These are phyloP conservation scores for Solanum neorickii DNA, from an alignment of 257 asterid species.

Conservation along the genomic window DNA sequence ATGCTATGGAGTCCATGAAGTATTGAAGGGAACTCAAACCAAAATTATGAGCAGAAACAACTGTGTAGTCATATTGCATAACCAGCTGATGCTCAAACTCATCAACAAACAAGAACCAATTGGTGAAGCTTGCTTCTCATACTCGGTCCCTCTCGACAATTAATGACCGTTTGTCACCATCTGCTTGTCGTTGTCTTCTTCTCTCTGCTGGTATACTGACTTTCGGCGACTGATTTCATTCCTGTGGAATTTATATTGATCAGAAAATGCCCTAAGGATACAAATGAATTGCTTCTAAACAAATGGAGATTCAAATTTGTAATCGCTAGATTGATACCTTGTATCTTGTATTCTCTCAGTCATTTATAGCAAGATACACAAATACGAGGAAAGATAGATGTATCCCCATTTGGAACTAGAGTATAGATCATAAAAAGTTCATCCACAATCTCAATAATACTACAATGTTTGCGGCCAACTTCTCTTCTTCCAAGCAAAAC, in stretches of 20 bases:
- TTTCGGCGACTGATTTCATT: slow-evolving; percentile 10
- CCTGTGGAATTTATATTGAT: not conserved
- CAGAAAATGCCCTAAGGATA: not conserved
- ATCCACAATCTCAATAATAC: not conserved
- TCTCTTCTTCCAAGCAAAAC: not conserved
- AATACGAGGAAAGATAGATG: not conserved
- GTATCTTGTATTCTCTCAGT: not conserved
- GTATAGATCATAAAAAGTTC: not conserved
- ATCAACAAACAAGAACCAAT: not conserved
- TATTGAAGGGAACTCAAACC: not conserved
- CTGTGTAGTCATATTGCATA: not conserved
- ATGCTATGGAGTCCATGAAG: not conserved
- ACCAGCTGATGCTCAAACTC: not conserved
- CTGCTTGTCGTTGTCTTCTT: slow-evolving; percentile 1
- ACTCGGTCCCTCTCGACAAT: not conserved
- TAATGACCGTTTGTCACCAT: not conserved
- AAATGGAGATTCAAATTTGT: not conserved
- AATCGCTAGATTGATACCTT: not conserved
- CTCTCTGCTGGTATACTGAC: slow-evolving; percentile 5
- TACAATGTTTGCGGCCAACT: not conserved
- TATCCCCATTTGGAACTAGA: not conserved
- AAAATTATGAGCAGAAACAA: not conserved
- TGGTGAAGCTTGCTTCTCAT: not conserved
- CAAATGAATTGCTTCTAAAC: not conserved
- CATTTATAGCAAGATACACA: not conserved